A percentile compares a stretch with the other conserved stretches of the same genome.
These are phyloP conservation scores for Phoma sp. DNA, from an alignment of 2,329 filamentous ascomycete species.

Conservation along the genomic window DNA sequence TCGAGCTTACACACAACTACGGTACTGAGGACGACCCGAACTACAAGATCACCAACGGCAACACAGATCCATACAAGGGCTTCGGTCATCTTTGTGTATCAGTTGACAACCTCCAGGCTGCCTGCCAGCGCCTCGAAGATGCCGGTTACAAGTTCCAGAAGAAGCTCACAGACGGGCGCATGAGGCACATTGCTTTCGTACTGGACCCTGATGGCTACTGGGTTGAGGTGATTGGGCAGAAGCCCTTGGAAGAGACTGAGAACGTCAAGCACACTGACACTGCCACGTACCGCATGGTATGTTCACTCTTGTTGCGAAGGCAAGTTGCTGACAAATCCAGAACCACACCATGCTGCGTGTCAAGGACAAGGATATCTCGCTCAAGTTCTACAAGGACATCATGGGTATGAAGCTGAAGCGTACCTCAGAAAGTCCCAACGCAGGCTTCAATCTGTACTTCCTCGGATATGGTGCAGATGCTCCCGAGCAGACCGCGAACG, in stretches of 20 bases:
- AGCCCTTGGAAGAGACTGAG: slow-evolving; percentile 74
- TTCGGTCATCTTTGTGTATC: slow-evolving; percentile 84
- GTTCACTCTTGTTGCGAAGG: background rate
- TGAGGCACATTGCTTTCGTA: slow-evolving; percentile 79
- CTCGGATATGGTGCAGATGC: slow-evolving; percentile 70
- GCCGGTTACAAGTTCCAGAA: slow-evolving; percentile 95
- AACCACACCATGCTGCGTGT: slow-evolving; percentile 96
- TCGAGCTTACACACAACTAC: slow-evolving; percentile 86
- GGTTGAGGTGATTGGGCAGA: slow-evolving; percentile 82
- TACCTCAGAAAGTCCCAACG: slow-evolving; percentile 71
- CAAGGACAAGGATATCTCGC: slow-evolving; percentile 64
- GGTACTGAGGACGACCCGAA: slow-evolving; percentile 85
- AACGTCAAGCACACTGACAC: slow-evolving; percentile 74
- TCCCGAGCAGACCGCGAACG: slow-evolving; percentile 61
- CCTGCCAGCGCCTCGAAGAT: slow-evolving; percentile 87
- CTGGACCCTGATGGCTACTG: slow-evolving; percentile 78
- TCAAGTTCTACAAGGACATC: slow-evolving; percentile 69
- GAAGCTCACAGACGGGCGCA: slow-evolving; percentile 82
- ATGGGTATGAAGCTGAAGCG: slow-evolving; percentile 87
- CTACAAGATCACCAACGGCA: slow-evolving; percentile 86
- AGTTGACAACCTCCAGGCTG: slow-evolving; percentile 75
- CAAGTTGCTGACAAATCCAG: slow-evolving; percentile 48
- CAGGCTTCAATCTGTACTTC: slow-evolving; percentile 91
- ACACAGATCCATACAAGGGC: slow-evolving; percentile 85
- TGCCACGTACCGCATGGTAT: slow-evolving; percentile 71